Percentiles rank a stretch among this genome's conserved stretches.
phyloP scores from a whole-genome alignment of 805 yeast species.

The Clavispora carvajalis region DNA sequence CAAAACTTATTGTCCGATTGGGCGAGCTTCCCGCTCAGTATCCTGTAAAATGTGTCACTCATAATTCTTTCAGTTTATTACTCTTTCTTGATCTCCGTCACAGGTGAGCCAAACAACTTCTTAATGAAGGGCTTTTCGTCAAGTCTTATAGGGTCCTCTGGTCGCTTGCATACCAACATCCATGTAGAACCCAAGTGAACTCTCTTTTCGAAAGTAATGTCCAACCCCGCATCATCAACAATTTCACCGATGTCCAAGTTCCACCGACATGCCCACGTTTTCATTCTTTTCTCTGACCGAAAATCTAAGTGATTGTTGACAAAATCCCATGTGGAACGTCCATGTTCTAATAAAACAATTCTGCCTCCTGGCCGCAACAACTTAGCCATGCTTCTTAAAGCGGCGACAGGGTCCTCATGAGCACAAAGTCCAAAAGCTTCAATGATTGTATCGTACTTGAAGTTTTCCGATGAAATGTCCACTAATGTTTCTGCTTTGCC shows the following conservation, averaged over 20 bases:
- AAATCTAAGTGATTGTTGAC: constrained; percentile 78
- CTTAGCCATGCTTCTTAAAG: constrained; percentile 65
- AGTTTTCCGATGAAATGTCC: constrained; percentile 42
- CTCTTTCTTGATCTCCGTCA: constrained; percentile 20
- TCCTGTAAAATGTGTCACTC: too few species aligned
- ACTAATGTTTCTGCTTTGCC: constrained; percentile 84
- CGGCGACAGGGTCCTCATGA: constrained; percentile 85
- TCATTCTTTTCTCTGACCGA: constrained; percentile 76
- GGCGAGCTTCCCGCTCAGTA: background rate
- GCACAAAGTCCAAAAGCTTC: constrained; percentile 97
- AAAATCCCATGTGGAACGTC: constrained; percentile 74
- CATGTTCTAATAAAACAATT: constrained; percentile 85
- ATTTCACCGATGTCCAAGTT: constrained; percentile 88
- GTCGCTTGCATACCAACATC: constrained; percentile 71
- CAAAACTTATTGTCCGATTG: background rate
- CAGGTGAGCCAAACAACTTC: constrained; percentile 36
- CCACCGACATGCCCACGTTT: constrained; percentile 98
- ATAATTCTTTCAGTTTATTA: too few species aligned
- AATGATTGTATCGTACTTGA: constrained; percentile 83
- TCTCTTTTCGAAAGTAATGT: constrained; percentile 72
- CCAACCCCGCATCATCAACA: constrained; percentile 77
- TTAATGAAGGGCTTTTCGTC: constrained; percentile 40
- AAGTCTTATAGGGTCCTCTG: constrained; percentile 53
- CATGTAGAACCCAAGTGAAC: constrained; percentile 92
- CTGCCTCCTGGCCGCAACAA: constrained; percentile 87